Evolutionary conservation across 1,284 basidiomycete species (phyloP).

Genomic region (Malassezia arunalokei): DNA sequence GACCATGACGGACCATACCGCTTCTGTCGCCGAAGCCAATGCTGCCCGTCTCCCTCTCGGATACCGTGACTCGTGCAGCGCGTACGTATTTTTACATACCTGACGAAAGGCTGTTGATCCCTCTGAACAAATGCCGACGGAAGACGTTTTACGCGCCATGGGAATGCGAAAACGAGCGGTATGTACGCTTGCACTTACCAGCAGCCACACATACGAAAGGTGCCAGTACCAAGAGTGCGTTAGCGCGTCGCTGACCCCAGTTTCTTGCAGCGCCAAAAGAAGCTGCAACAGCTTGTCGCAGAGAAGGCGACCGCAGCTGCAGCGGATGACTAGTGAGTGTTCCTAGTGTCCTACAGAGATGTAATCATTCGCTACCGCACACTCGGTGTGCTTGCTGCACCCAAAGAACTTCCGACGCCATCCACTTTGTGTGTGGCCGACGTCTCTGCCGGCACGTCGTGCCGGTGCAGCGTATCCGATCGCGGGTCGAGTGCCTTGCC

Average conservation of each 20-base stretch:
- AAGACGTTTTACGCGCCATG: conserved; percentile 63
- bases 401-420: conserved; percentile 23
- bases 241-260: background rate
- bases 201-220: conserved; percentile 17
- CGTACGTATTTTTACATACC: conserved; percentile 54
- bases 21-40: conserved; percentile 71
- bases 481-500: conserved; percentile 32
- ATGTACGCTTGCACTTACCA: conserved; percentile 14
- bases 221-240: conserved; percentile 18
- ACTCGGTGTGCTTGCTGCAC: conserved; percentile 15
- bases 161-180: conserved; percentile 68
- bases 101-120: conserved; percentile 61
- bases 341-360: background rate
- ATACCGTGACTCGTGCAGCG: conserved; percentile 81
- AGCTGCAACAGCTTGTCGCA: conserved; percentile 5
- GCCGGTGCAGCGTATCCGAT: conserved; percentile 20
- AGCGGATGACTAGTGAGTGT: conserved; percentile 5
- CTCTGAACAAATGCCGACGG: conserved; percentile 67
- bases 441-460: conserved; percentile 35
- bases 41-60: conserved; percentile 62
- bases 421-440: conserved; percentile 30
- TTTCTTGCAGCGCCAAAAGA: conserved; percentile 13
- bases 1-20: conserved; percentile 50
- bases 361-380: conserved; percentile 2
- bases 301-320: conserved; percentile 1